These are phyloP conservation scores for Chlorophyllum brunneum DNA, from an alignment of 768 basidiomycete species.

Conservation along the genomic window DNA sequence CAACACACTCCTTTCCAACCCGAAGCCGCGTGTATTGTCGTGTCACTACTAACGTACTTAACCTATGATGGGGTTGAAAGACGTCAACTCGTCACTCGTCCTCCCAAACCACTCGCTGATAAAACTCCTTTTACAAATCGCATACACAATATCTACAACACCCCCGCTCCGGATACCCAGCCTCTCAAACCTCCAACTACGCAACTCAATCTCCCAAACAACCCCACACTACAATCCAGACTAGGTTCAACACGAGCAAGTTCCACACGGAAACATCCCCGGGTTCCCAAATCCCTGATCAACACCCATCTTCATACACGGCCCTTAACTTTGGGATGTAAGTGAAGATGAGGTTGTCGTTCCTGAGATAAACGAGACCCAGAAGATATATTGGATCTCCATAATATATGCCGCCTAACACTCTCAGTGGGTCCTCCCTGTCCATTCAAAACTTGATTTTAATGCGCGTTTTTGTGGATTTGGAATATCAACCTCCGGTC, in stretches of 20 bases:
- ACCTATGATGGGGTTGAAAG: constrained; percentile 19
- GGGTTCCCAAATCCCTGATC: constrained; percentile 46
- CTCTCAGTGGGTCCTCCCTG: constrained; percentile 26
- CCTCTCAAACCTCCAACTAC: constrained; percentile 27
- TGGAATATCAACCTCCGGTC: constrained; percentile 39
- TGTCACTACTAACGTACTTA: background rate
- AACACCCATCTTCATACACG: constrained; percentile 71
- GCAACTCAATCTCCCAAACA: constrained; percentile 13
- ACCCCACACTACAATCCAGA: constrained; percentile 33
- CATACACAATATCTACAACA: constrained; percentile 3
- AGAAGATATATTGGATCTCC: constrained; percentile 29
- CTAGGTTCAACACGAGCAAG: constrained; percentile 56
- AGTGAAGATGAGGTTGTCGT: constrained; percentile 44
- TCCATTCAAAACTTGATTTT: background rate
- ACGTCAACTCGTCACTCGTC: constrained; percentile 19
- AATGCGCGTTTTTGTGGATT: constrained; percentile 26
- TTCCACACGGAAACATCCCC: constrained; percentile 60
- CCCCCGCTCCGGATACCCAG: constrained; percentile 19
- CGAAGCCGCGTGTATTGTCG: constrained; percentile 24
- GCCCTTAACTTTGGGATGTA: constrained; percentile 73
- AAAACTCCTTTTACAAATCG: constrained; percentile 79
- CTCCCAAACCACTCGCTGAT: constrained; percentile 56
- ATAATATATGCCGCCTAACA: constrained; percentile 50
- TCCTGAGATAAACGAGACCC: constrained; percentile 21
- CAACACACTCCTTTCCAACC: constrained; percentile 35